A percentile compares a stretch with the other conserved stretches of the same genome.
phyloP scores from a whole-genome alignment of 1,139 yeast species.

The Pichia sp. region DNA sequence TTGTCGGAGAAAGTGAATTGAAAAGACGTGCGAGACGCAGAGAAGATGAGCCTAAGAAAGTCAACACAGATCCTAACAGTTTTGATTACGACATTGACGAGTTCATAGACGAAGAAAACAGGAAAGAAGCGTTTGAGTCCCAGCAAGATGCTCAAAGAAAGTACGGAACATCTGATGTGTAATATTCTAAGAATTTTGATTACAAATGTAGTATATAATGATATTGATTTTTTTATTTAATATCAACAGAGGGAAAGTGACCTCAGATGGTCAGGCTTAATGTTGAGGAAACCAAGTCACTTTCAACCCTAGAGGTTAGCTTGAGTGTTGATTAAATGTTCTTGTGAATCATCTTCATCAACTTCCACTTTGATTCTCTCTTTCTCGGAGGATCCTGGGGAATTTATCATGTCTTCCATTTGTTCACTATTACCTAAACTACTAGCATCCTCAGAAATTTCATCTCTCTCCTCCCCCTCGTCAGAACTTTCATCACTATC shows the following conservation, averaged over 20 bases:
- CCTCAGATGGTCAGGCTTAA: too few relatives aligned
- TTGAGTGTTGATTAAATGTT: conserved; percentile 26
- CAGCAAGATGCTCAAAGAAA: conserved; percentile 1
- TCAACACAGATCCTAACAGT: conserved; percentile 33
- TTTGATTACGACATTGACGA: conserved; percentile 47
- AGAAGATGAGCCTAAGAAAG: conserved; percentile 2
- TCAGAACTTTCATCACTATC: conserved; percentile 13
- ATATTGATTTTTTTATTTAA: neutral
- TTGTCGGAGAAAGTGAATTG: conserved; percentile 21
- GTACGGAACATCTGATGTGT: conserved; percentile 12
- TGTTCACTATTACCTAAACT: neutral
- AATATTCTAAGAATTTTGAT: neutral
- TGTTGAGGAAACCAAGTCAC: too few relatives aligned
- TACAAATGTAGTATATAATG: neutral
- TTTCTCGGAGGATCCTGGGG: too few relatives aligned
- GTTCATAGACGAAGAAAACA: conserved; percentile 43
- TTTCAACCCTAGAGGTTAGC: conserved; percentile 24
- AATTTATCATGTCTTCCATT: neutral
- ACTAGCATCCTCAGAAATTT: neutral
- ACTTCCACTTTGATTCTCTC: too few relatives aligned
- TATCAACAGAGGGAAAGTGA: too few relatives aligned
- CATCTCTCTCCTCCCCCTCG: conserved; percentile 1
- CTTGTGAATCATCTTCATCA: conserved; percentile 20
- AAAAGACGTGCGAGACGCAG: conserved; percentile 20
- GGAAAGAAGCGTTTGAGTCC: conserved; percentile 21